These are phyloP conservation scores for Taphrina flavorubra DNA, from an alignment of 1,139 yeast genomes.

Conservation along the genomic window DNA sequence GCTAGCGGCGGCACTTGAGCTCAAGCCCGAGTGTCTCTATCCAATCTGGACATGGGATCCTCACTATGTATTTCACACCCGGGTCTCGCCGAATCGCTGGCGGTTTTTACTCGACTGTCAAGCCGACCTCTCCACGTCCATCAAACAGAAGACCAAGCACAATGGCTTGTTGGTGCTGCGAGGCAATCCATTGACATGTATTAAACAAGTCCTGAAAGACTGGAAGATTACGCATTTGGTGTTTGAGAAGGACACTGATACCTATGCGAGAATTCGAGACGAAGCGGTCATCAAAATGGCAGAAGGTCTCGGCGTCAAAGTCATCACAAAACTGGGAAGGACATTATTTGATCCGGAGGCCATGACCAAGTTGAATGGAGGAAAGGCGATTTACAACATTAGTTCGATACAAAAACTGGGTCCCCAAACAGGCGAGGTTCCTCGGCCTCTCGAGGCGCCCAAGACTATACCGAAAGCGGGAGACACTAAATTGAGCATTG, in stretches of 20 bases:
- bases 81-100: conserved; percentile 40
- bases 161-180: conserved; percentile 36
- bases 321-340: conserved; percentile 32
- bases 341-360: conserved; percentile 36
- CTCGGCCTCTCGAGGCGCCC: conserved; percentile 29
- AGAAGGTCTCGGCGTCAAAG: conserved; percentile 31
- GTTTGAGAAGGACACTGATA: conserved; percentile 41
- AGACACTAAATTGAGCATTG: conserved; percentile 7
- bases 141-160: conserved; percentile 24
- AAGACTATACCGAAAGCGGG: conserved; percentile 32
- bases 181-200: conserved; percentile 31
- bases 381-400: conserved; percentile 30
- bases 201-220: conserved; percentile 20
- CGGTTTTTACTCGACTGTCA: conserved; percentile 39
- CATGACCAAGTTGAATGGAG: conserved; percentile 24
- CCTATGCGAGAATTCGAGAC: conserved; percentile 34
- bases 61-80: conserved; percentile 35
- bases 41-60: conserved; percentile 42
- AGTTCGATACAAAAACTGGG: conserved; percentile 28
- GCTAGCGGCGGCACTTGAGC: conserved; percentile 32
- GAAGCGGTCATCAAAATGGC: conserved; percentile 21
- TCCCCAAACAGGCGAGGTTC: conserved; percentile 30
- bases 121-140: conserved; percentile 22
- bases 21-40: conserved; percentile 34
- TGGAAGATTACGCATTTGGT: conserved; percentile 42